Evolutionary conservation across 441 rosid species (phyloP), one percentile per base, ranked within the genome.

Genomic region (Corymbia citriodora): DNA sequence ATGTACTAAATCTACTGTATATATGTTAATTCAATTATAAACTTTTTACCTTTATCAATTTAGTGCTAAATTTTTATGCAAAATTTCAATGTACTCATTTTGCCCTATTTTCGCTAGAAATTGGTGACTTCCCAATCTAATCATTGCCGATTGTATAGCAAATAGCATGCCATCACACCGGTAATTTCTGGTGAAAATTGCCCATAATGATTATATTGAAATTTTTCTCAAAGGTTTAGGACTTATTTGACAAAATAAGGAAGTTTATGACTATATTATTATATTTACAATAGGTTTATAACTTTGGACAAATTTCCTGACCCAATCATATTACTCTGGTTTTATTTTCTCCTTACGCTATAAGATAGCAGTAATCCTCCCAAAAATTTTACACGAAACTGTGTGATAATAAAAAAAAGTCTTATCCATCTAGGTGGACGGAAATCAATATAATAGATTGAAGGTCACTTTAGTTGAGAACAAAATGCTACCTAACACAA

Each of bases 111-210:
- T 65, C 33, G 0, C 8, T 10, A 29, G 6, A 65, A n/a, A 65
- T 65, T 5, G 8, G 4, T 65, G 31, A 4, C 16, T 65, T 65
- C 10, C 3, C 1, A 14, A 4, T 65, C 19, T 2, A 29, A 2
- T 65, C 10, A 65, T 65, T 18, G 2, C 6, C 10, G 10, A 14
- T 15, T 1, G 1, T 65, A 0, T n/a, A 40, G 45, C 45, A 10
- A 19, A n/a, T n/a, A 14, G 36, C 72, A n/a, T 14, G 31, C 19
- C 6, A 54, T 54, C 55, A 54, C 1, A 2, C 4, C 2, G n/a
- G 18, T 10, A 8, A 65, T 9, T n/a, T 65, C 33, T 8, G 16
- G 72, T 65, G 17, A 65, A 65, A 65, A 65, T n/a, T n/a, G 16
- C 36, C 72, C 4, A 7, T 2, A 8, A 65, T 15, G 72, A 65